Evolutionary conservation across 2,329 filamentous ascomycete species (phyloP).

Genomic region (Claviceps digitariae): DNA sequence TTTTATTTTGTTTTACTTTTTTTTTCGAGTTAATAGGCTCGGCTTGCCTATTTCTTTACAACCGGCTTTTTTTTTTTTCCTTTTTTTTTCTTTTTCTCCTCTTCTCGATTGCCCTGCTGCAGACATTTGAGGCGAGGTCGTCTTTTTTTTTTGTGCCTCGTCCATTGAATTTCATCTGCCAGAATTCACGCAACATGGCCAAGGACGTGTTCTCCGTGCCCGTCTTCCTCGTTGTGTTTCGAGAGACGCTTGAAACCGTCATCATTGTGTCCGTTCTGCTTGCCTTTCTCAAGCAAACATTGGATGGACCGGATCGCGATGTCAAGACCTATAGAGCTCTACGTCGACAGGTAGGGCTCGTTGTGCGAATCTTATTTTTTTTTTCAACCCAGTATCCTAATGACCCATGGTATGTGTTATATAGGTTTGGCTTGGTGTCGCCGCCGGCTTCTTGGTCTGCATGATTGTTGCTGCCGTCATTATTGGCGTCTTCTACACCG

Average conservation of each 20-base stretch:
- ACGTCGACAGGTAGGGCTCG: conserved; percentile 42
- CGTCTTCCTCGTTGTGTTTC: conserved; percentile 83
- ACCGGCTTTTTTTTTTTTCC: background rate
- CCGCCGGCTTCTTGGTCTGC: conserved; percentile 48
- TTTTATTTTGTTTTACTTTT: no score
- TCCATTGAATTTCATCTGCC: background rate
- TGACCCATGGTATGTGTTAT: background rate
- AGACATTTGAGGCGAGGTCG: background rate
- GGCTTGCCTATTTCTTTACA: no score
- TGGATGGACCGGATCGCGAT: conserved; percentile 51
- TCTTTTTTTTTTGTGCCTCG: background rate
- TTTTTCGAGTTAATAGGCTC: no score
- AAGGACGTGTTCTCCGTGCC: conserved; percentile 62
- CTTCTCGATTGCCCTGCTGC: background rate
- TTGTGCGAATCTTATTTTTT: background rate
- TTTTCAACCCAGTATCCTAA: no score
- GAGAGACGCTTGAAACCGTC: conserved; percentile 69
- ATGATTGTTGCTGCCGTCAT: conserved; percentile 51
- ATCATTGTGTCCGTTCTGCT: conserved; percentile 82
- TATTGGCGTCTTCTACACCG: conserved; percentile 58
- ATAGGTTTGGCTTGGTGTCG: conserved; percentile 52
- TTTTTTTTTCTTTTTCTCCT: no score
- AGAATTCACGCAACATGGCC: conserved; percentile 31
- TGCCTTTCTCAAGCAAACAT: conserved; percentile 70
- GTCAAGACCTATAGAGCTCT: conserved; percentile 51